Percentiles rank a stretch among this genome's conserved stretches.
Conservation (phyloP, 306 rosid genomes). For the Parietaria judaica region DNA sequence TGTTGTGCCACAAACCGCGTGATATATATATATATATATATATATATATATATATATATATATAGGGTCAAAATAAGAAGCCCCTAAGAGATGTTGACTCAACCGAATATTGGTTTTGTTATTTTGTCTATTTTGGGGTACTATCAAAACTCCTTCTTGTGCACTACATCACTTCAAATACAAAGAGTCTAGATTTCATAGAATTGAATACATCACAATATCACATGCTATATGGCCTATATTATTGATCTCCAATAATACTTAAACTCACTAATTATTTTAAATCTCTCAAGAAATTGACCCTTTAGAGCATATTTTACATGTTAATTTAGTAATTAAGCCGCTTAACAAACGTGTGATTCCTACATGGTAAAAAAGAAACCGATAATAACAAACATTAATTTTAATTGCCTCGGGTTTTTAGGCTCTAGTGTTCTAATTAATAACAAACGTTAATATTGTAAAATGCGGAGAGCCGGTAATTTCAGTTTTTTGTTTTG, state of each 20-base stretch:
- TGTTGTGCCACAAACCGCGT: constrained; percentile 10
- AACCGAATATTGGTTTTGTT: background rate
- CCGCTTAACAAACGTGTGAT: no score
- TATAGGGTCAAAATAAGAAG: background rate
- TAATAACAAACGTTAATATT: background rate
- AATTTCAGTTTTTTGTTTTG: no score
- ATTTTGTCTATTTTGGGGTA: background rate
- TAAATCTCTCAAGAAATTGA: background rate
- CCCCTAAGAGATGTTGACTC: background rate
- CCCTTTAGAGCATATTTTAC: background rate
- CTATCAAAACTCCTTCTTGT: background rate
- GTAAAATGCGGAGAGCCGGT: background rate
- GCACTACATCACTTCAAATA: background rate
- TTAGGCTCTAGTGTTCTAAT: background rate
- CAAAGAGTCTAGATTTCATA: background rate
- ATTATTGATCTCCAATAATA: background rate
- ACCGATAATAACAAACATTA: no score
- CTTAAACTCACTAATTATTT: no score
- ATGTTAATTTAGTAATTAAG: no score
- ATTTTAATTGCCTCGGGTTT: background rate
- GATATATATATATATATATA: background rate
- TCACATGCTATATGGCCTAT: background rate
- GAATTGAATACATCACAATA: background rate
- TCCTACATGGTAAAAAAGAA: no score
- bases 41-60: no score